These are phyloP conservation scores for Teunomyces cretensis DNA, from an alignment of 805 yeast species.

Conservation along the genomic window DNA sequence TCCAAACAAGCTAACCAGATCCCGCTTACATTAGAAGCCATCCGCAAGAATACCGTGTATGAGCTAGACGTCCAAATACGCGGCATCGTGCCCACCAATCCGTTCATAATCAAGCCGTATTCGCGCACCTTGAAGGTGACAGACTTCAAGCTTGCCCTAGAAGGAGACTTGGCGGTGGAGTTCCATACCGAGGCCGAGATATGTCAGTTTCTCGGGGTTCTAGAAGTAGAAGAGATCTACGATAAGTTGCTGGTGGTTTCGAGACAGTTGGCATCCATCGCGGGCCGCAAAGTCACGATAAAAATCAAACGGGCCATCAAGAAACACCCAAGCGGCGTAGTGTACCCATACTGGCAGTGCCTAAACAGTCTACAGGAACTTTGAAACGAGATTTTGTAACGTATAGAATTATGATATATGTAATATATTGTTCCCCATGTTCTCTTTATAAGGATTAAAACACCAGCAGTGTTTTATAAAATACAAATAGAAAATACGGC, in stretches of 20 bases:
- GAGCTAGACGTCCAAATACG: conserved; percentile 17
- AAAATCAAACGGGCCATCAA: conserved; percentile 5
- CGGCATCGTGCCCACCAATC: conserved; percentile 16
- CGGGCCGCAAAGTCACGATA: neutral
- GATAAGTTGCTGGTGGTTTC: conserved; percentile 9
- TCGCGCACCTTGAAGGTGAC: conserved; percentile 27
- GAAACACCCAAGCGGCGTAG: conserved; percentile 3
- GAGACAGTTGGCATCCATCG: conserved; percentile 4
- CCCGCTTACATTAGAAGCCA: conserved; percentile 10
- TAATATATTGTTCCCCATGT: conserved; percentile 6
- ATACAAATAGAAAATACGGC: conserved; percentile 11
- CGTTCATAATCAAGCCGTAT: conserved; percentile 28
- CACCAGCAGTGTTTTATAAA: conserved; percentile 11
- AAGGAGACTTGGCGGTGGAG: conserved; percentile 14
- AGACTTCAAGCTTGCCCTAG: conserved; percentile 20
- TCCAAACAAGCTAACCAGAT: neutral
- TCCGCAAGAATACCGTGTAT: conserved; percentile 12
- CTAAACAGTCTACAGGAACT: conserved; percentile 11
- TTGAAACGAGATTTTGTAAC: neutral
- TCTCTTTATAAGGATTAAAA: conserved; percentile 11
- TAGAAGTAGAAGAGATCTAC: conserved; percentile 13
- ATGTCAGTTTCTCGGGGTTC: conserved; percentile 22
- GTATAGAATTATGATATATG: conserved; percentile 8
- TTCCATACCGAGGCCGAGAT: conserved; percentile 23
- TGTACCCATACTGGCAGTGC: conserved; percentile 17